These are phyloP conservation scores for Sporobolus alterniflorus DNA, from an alignment of 202 grass and related monocot species.

Conservation along the genomic window DNA sequence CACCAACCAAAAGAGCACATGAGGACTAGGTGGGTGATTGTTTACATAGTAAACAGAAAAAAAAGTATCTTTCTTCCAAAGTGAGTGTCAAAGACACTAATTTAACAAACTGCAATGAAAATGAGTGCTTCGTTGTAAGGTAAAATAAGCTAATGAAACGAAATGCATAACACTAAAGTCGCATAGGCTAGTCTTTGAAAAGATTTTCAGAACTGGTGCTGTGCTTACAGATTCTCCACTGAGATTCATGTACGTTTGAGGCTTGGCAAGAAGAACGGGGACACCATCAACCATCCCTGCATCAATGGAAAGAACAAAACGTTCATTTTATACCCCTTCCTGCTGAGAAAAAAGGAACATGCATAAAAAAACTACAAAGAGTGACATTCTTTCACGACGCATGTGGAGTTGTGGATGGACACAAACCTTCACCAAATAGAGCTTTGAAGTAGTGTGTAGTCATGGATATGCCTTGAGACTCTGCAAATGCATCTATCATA, in stretches of 20 bases:
- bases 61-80: neutral
- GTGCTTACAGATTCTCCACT: conserved; percentile 95
- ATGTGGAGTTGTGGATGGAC: conserved; percentile 8
- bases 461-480: conserved; percentile 66
- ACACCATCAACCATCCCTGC: conserved; percentile 72
- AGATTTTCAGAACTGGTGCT: conserved; percentile 11
- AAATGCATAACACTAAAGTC: neutral
- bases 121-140: neutral
- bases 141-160: neutral
- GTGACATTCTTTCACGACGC: neutral
- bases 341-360: neutral
- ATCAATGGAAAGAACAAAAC: conserved; percentile 34
- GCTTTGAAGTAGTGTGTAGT: conserved; percentile 82
- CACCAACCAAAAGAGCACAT: neutral
- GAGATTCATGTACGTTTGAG: conserved; percentile 96
- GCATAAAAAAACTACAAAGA: conserved; percentile 6
- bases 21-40: neutral
- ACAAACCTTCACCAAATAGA: conserved; percentile 80
- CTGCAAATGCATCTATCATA: conserved; percentile 94
- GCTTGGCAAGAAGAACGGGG: conserved; percentile 84
- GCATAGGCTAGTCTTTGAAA: neutral
- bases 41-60: neutral
- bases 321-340: conserved; percentile 1
- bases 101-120: neutral
- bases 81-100: neutral